A percentile compares a stretch with the other conserved stretches of the same genome.
phyloP scores from a whole-genome alignment of 805 yeast species.

The Candida loeiensis region DNA sequence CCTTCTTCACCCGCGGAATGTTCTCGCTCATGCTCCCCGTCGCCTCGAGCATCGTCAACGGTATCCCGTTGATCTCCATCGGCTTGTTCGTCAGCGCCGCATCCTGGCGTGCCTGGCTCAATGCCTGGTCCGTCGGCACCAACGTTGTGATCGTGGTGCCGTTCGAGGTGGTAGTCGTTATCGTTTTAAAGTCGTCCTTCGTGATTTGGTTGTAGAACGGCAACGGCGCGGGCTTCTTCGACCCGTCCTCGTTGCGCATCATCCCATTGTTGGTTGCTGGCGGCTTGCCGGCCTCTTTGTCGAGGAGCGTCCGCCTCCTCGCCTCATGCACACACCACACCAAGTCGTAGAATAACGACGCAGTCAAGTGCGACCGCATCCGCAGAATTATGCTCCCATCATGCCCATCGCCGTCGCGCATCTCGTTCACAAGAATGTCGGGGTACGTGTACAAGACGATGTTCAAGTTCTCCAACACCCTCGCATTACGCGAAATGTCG shows the following conservation, averaged over 20 bases:
- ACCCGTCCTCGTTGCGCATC: slow-evolving; percentile 11
- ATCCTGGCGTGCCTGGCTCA: slow-evolving; percentile 55
- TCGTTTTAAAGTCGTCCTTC: slow-evolving; percentile 81
- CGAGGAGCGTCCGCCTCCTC: slow-evolving; percentile 55
- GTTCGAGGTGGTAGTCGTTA: slow-evolving; percentile 82
- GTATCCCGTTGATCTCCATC: slow-evolving; percentile 64
- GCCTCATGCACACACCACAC: slow-evolving; percentile 97
- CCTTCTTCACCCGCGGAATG: background rate
- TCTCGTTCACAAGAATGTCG: slow-evolving; percentile 58
- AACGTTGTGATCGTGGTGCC: slow-evolving; percentile 89
- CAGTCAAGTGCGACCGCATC: slow-evolving; percentile 90
- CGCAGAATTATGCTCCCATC: slow-evolving; percentile 60
- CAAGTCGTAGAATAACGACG: slow-evolving; percentile 84
- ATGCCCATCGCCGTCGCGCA: slow-evolving; percentile 13
- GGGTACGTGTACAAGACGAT: slow-evolving; percentile 86
- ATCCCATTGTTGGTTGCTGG: slow-evolving; percentile 9
- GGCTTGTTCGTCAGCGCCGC: slow-evolving; percentile 55
- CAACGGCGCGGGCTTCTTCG: slow-evolving; percentile 54
- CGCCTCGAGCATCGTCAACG: slow-evolving; percentile 69
- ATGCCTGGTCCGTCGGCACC: slow-evolving; percentile 80
- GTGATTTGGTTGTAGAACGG: slow-evolving; percentile 91
- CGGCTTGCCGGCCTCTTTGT: slow-evolving; percentile 17
- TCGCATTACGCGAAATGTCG: slow-evolving; percentile 88
- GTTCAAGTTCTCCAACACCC: slow-evolving; percentile 82
- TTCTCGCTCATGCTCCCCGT: slow-evolving; percentile 58